Percentiles rank a stretch among this genome's conserved stretches.
Conservation (phyloP, 768 basidiomycete species). For the Tylopilus sp. region DNA sequence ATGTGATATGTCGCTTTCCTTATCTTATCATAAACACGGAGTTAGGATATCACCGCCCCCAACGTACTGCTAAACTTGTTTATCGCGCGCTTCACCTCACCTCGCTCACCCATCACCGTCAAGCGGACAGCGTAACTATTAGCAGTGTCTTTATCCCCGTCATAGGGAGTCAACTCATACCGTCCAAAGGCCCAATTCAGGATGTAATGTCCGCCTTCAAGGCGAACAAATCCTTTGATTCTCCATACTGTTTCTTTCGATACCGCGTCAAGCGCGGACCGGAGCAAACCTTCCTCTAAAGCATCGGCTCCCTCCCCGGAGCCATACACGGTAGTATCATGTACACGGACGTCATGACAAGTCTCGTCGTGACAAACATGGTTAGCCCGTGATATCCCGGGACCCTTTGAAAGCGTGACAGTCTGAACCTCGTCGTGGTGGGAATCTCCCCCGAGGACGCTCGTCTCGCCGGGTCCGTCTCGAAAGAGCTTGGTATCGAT, state of each 20-base stretch:
- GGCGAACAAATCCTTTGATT: slow-evolving; percentile 81
- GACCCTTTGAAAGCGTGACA: slow-evolving; percentile 54
- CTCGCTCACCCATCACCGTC: slow-evolving; percentile 91
- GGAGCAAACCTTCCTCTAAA: slow-evolving; percentile 39
- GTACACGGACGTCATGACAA: slow-evolving; percentile 1
- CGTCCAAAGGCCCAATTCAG: slow-evolving; percentile 96
- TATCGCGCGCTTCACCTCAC: slow-evolving; percentile 65
- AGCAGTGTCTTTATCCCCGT: slow-evolving; percentile 20
- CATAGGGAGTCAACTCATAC: slow-evolving; percentile 55
- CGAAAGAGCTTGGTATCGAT: slow-evolving; percentile 78
- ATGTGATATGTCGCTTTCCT: slow-evolving; percentile 8
- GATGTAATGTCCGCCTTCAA: slow-evolving; percentile 47
- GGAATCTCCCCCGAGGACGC: slow-evolving; percentile 18
- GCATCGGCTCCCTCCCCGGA: slow-evolving; percentile 16
- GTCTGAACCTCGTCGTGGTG: slow-evolving; percentile 90
- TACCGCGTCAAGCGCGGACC: slow-evolving; percentile 46
- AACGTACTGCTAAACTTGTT: slow-evolving; percentile 50
- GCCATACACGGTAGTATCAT: not conserved
- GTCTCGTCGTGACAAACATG: slow-evolving; percentile 15
- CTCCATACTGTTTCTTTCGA: slow-evolving; percentile 73
- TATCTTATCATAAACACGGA: slow-evolving; percentile 12
- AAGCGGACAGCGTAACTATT: slow-evolving; percentile 46
- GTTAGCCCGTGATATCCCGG: slow-evolving; percentile 15
- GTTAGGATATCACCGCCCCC: slow-evolving; percentile 33
- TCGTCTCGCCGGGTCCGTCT: slow-evolving; percentile 10